These are phyloP conservation scores for Strobilomyces dryophilus DNA, from an alignment of 768 basidiomycete genomes.

Conservation along the genomic window DNA sequence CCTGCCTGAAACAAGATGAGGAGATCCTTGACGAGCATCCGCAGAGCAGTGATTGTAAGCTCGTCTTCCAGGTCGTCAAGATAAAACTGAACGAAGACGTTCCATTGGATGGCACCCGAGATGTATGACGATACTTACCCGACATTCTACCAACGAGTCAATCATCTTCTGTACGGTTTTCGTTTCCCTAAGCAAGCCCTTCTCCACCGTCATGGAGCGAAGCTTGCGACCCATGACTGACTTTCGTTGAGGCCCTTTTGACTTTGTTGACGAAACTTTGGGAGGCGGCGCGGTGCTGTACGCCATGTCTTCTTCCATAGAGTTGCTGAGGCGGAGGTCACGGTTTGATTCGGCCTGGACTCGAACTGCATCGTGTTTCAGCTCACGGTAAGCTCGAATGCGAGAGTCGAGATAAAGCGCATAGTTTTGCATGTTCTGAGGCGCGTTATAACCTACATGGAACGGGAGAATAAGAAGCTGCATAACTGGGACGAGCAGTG, in stretches of 20 bases:
- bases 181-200: constrained; percentile 90
- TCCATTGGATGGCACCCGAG: background rate
- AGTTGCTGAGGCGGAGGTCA: constrained; percentile 62
- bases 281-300: constrained; percentile 25
- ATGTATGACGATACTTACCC: constrained; percentile 48
- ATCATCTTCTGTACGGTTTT: constrained; percentile 88
- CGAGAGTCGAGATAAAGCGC: constrained; percentile 85
- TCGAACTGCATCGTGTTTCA: constrained; percentile 91
- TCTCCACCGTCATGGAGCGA: constrained; percentile 90
- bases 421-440: constrained; percentile 84
- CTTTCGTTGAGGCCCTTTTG: constrained; percentile 49
- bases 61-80: constrained; percentile 91
- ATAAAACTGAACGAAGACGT: constrained; percentile 64
- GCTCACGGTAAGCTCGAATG: constrained; percentile 81
- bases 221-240: constrained; percentile 81
- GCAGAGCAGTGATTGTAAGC: constrained; percentile 79
- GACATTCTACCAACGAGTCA: constrained; percentile 81
- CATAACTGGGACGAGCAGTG: background rate
- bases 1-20: constrained; percentile 93
- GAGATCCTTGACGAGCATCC: constrained; percentile 95
- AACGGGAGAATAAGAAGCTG: background rate
- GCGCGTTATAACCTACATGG: constrained; percentile 70
- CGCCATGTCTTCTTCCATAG: constrained; percentile 56
- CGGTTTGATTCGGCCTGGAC: constrained; percentile 94
- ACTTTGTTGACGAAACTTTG: constrained; percentile 30